Conservation (phyloP, 495 filamentous ascomycete species). For the Penicilliopsis zonata region DNA sequence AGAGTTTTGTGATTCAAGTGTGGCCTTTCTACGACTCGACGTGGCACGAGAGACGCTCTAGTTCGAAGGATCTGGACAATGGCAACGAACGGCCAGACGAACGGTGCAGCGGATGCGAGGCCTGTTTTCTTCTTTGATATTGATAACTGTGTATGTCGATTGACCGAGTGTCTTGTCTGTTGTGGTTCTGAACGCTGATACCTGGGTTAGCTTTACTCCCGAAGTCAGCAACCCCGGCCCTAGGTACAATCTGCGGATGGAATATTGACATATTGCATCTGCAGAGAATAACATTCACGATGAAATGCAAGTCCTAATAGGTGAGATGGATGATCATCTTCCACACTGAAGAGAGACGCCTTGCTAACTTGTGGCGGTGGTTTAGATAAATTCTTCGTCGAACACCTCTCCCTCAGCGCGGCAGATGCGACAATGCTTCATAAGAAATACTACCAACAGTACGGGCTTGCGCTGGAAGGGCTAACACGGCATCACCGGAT, state of each 20-base stretch:
- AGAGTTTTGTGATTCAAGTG: too few relatives aligned
- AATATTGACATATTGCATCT: constrained; percentile 3
- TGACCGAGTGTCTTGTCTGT: background rate
- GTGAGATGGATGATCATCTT: too few relatives aligned
- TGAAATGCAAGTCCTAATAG: constrained; percentile 60
- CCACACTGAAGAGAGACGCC: too few relatives aligned
- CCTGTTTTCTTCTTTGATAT: constrained; percentile 86
- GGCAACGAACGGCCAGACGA: constrained; percentile 4
- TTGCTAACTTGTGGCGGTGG: too few relatives aligned
- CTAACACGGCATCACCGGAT: constrained; percentile 90
- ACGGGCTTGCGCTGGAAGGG: constrained; percentile 93
- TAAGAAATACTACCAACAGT: constrained; percentile 83
- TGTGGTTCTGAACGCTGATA: background rate
- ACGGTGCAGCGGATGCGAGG: constrained; percentile 20
- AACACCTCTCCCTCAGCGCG: constrained; percentile 57
- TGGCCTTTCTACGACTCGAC: too few relatives aligned
- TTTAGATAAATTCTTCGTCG: constrained; percentile 65
- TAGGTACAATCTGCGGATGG: constrained; percentile 5
- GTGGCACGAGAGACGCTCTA: background rate
- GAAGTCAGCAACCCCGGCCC: constrained; percentile 18
- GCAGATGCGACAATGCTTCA: constrained; percentile 75
- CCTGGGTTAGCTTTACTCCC: constrained; percentile 39
- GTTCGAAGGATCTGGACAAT: constrained; percentile 14
- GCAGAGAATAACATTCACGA: constrained; percentile 58
- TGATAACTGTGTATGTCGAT: constrained; percentile 74